A percentile compares a stretch with the other conserved stretches of the same genome.
These are phyloP conservation scores for Ganoderma sp. DNA, from an alignment of 1,284 basidiomycete genomes.

Conservation along the genomic window DNA sequence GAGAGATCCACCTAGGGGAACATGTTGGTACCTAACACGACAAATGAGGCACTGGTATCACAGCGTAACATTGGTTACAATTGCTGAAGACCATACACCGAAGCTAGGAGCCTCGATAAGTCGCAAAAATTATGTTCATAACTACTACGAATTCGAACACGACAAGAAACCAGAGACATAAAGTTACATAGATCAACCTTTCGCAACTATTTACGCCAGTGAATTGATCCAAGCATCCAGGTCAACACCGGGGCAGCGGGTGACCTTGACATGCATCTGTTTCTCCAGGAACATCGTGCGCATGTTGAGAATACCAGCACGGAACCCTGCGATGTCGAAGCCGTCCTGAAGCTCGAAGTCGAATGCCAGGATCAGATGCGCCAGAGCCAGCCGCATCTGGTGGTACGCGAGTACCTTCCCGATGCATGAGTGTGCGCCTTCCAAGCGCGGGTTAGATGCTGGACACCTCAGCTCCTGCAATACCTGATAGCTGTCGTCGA, in stretches of 20 bases:
- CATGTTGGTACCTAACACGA: too few species aligned
- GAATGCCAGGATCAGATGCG: slow-evolving; percentile 29
- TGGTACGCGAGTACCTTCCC: slow-evolving; percentile 35
- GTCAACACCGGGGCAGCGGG: background rate
- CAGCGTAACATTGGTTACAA: too few species aligned
- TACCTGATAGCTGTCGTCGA: too few species aligned
- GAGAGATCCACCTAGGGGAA: too few species aligned
- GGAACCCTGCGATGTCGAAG: slow-evolving; percentile 24
- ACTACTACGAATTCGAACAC: too few species aligned
- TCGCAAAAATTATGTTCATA: too few species aligned
- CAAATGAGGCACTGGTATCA: too few species aligned
- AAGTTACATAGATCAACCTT: background rate
- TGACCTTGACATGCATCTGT: slow-evolving; percentile 14
- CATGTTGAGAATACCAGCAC: slow-evolving; percentile 29
- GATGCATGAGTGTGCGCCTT: slow-evolving; percentile 17
- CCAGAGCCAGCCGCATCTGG: slow-evolving; percentile 34
- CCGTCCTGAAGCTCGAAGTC: slow-evolving; percentile 25
- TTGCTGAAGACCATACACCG: too few species aligned
- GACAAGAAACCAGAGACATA: too few species aligned
- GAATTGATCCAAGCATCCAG: slow-evolving; percentile 8
- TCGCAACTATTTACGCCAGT: background rate
- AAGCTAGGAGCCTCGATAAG: too few species aligned
- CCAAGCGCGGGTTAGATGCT: too few species aligned
- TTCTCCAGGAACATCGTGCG: slow-evolving; percentile 29
- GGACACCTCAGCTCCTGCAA: too few species aligned